These are phyloP conservation scores for Rhododendron henanense DNA, from an alignment of 148 eudicot species.

Conservation along the genomic window DNA sequence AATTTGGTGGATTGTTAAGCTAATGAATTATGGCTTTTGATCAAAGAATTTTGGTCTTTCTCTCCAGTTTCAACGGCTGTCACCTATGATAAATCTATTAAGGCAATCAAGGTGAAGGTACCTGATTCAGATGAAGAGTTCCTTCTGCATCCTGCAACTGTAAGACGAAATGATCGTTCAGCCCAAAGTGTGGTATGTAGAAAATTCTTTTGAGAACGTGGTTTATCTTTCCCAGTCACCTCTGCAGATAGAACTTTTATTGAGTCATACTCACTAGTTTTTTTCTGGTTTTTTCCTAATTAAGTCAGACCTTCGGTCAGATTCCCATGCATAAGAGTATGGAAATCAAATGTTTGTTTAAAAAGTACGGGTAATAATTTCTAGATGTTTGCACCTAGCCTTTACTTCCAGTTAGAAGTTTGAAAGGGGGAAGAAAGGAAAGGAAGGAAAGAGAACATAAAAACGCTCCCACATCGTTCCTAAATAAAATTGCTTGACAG, in stretches of 20 bases:
- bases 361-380: neutral
- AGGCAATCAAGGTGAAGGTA: constrained; percentile 93
- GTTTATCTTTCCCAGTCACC: neutral
- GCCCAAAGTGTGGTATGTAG: constrained; percentile 97
- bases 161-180: constrained; percentile 92
- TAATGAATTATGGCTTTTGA: neutral
- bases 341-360: neutral
- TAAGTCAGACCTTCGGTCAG: neutral
- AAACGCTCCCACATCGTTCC: neutral
- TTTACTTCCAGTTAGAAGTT: neutral
- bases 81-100: constrained; percentile 67
- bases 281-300: neutral
- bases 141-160: constrained; percentile 92
- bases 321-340: neutral
- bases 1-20: neutral
- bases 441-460: neutral
- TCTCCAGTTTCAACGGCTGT: constrained; percentile 87
- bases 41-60: neutral
- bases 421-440: neutral
- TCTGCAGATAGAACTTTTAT: neutral
- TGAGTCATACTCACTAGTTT: neutral
- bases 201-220: neutral
- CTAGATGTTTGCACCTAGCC: neutral
- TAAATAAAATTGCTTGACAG: neutral
- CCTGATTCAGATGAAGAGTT: constrained; percentile 93